Percentiles rank a stretch among this genome's conserved stretches.
phyloP scores from a whole-genome alignment of 768 basidiomycete species.

The Amanita thiersii region DNA sequence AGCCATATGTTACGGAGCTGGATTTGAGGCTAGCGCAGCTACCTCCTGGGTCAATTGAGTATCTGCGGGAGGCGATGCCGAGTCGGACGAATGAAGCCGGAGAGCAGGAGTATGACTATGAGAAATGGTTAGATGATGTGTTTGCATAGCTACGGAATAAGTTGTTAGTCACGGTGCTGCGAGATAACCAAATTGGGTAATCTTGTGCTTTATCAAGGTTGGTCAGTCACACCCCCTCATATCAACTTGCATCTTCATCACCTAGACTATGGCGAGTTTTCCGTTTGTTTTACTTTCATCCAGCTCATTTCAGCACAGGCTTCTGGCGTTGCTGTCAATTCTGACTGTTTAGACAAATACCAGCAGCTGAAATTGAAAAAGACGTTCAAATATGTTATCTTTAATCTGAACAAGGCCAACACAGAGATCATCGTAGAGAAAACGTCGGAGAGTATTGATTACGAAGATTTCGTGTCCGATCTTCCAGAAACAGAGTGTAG shows the following conservation, averaged over 20 bases:
- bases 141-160: slow-evolving; percentile 40
- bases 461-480: slow-evolving; percentile 66
- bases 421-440: slow-evolving; percentile 79
- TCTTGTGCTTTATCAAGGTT: slow-evolving; percentile 16
- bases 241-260: slow-evolving; percentile 16
- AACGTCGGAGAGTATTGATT: slow-evolving; percentile 39
- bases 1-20: slow-evolving; percentile 91
- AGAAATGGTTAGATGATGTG: slow-evolving; percentile 73
- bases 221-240: slow-evolving; percentile 1
- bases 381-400: slow-evolving; percentile 81
- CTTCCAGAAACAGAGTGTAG: slow-evolving; percentile 71
- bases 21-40: slow-evolving; percentile 83
- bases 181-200: slow-evolving; percentile 8
- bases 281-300: not conserved
- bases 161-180: not conserved
- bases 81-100: slow-evolving; percentile 38
- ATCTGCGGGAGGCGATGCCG: slow-evolving; percentile 81
- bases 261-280: slow-evolving; percentile 21
- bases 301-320: slow-evolving; percentile 25
- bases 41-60: slow-evolving; percentile 67
- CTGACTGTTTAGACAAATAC: slow-evolving; percentile 49
- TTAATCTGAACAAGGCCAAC: slow-evolving; percentile 46
- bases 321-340: slow-evolving; percentile 60
- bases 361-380: slow-evolving; percentile 70
- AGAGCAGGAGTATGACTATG: slow-evolving; percentile 74